These are phyloP conservation scores for Tylopilus sp. DNA, from an alignment of 768 basidiomycete species.

Conservation along the genomic window DNA sequence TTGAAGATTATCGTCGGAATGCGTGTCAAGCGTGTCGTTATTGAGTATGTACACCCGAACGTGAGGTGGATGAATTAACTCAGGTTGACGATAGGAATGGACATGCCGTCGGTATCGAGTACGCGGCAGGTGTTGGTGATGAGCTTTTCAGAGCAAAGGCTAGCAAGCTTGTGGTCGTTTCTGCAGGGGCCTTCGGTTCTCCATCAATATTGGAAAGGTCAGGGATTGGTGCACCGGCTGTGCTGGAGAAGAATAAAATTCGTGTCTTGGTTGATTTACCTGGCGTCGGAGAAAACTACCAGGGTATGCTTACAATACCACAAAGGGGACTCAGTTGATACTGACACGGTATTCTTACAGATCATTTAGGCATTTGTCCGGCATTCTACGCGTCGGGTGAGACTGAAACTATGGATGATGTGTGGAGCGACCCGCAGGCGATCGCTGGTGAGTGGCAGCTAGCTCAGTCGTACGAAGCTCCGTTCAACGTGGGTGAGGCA, in stretches of 20 bases:
- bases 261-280: slow-evolving; percentile 58
- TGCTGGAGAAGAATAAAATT: slow-evolving; percentile 49
- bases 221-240: slow-evolving; percentile 57
- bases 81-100: slow-evolving; percentile 23
- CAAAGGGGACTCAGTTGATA: background rate
- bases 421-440: slow-evolving; percentile 38
- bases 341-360: background rate
- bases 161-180: slow-evolving; percentile 43
- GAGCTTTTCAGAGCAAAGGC: slow-evolving; percentile 25
- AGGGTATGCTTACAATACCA: slow-evolving; percentile 34
- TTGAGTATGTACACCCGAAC: background rate
- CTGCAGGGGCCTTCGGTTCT: slow-evolving; percentile 54
- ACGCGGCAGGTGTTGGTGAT: slow-evolving; percentile 6
- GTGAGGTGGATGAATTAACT: too few relatives aligned
- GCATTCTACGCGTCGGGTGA: slow-evolving; percentile 42
- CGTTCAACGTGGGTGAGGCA: slow-evolving; percentile 5
- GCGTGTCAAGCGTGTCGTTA: slow-evolving; percentile 1
- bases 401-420: slow-evolving; percentile 45
- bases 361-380: slow-evolving; percentile 28
- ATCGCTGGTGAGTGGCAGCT: slow-evolving; percentile 33
- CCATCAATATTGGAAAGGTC: slow-evolving; percentile 58
- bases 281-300: slow-evolving; percentile 72
- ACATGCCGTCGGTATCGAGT: slow-evolving; percentile 39
- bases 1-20: background rate
- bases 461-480: slow-evolving; percentile 3